Conservation (phyloP, 768 basidiomycete species). For the Calocybe indica region DNA sequence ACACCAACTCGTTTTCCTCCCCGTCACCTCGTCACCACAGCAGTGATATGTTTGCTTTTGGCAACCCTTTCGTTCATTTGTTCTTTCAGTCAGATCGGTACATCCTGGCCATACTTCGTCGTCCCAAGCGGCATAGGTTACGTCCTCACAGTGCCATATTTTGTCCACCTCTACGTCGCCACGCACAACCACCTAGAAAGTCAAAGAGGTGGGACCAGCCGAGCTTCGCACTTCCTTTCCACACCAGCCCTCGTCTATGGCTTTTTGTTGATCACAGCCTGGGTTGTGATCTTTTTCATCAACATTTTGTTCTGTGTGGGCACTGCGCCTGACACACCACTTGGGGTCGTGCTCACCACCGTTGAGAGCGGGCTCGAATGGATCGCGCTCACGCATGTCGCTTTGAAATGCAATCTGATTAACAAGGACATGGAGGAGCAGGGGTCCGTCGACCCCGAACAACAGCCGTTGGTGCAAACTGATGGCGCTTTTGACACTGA, state of each 20-base stretch:
- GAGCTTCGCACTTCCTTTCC: background rate
- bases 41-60: no score
- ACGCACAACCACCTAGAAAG: background rate
- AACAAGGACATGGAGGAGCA: background rate
- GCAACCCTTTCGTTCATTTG: no score
- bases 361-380: background rate
- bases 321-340: background rate
- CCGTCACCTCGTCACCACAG: no score
- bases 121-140: no score
- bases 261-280: background rate
- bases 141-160: background rate
- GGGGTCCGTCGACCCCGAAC: background rate
- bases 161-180: background rate
- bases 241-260: background rate
- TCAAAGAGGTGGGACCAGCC: background rate
- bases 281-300: background rate
- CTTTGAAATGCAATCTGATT: background rate
- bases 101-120: no score
- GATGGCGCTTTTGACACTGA: no score
- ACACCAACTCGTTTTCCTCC: no score
- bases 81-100: no score
- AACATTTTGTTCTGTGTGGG: background rate
- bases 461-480: background rate
- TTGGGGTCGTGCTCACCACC: background rate
- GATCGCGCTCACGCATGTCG: background rate